Evolutionary conservation across 306 rosid genomes (phyloP), one percentile per base, ranked within the genome.

Genomic region (Vigna trinervia): DNA sequence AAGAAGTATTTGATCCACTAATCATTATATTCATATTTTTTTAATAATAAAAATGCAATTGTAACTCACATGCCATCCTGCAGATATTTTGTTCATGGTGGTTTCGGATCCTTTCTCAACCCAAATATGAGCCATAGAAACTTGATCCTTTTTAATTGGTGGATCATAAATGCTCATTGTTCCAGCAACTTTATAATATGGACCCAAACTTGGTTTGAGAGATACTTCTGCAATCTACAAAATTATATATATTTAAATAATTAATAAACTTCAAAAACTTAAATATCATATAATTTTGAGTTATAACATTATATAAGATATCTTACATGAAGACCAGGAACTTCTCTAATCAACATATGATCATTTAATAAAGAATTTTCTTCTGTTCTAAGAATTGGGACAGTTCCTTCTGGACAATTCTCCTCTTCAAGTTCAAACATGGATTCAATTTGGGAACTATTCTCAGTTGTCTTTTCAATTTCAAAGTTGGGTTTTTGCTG

Each of bases 51-150:
- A 23, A 61, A 12, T 50, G 1, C 3, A 64, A 10, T 5, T 45
- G 8, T 57, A 45, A 78, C 82, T 78, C 19, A 73, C 83, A 19
- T 73, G 83, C 81, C 81, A 77, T 67, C 81, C 75, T 1, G 6
- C 4, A 0, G 3, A 0, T 1, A 77, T 67, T 66, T 22, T 23
- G 32, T 65, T 46, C 6, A 0, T 11, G 23, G 0, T 1, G 4
- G 14, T 22, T 0, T 0, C 4, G 0, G 0, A 4, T 6, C 77
- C 77, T 7, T 41, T 73, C 17, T 46, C 32, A 26, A 60, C 60
- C 78, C 71, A 71, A 5, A 74, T 0, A 15, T 28, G 46, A 26
- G 56, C 1, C 0, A 54, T 0, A 1, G 41, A 43, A 8, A 51
- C 9, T 47, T 80, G 84, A 14, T 12, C 1, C 0, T 30, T 14